A percentile compares a stretch with the other conserved stretches of the same genome.
phyloP scores from a whole-genome alignment of 306 rosid genomes.

The Ochetophila trinervis region DNA sequence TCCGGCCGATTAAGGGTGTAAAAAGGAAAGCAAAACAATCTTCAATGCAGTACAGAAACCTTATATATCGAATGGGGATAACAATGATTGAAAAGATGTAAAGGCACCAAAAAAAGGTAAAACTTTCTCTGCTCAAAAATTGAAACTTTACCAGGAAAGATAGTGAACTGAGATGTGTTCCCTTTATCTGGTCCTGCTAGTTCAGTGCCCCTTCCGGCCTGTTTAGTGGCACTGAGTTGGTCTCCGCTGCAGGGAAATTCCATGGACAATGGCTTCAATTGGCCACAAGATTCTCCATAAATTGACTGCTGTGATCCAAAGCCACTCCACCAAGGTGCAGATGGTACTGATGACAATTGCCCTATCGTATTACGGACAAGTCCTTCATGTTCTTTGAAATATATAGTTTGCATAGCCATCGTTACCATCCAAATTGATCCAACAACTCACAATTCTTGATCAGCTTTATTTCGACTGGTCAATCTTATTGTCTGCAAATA shows the following conservation, averaged over 20 bases:
- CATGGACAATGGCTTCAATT: slow-evolving; percentile 53
- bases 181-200: slow-evolving; percentile 53
- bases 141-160: slow-evolving; percentile 66
- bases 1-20: background rate
- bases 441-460: slow-evolving; percentile 10
- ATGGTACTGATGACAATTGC: slow-evolving; percentile 43
- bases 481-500: slow-evolving; percentile 30
- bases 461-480: background rate
- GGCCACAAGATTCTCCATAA: slow-evolving; percentile 62
- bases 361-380: slow-evolving; percentile 46
- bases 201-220: slow-evolving; percentile 44
- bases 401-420: slow-evolving; percentile 68
- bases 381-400: slow-evolving; percentile 72
- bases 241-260: slow-evolving; percentile 45
- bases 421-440: slow-evolving; percentile 16
- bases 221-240: slow-evolving; percentile 47
- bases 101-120: background rate
- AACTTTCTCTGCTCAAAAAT: background rate
- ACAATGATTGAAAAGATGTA: background rate
- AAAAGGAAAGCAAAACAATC: background rate
- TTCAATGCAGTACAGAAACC: background rate
- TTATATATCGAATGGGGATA: background rate
- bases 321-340: slow-evolving; percentile 71
- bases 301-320: slow-evolving; percentile 56
- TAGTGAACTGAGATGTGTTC: slow-evolving; percentile 54